Base-by-base conservation (phyloP, 2,329 filamentous ascomycete genomes). In the Dactylonectria estremocensis region DNA sequence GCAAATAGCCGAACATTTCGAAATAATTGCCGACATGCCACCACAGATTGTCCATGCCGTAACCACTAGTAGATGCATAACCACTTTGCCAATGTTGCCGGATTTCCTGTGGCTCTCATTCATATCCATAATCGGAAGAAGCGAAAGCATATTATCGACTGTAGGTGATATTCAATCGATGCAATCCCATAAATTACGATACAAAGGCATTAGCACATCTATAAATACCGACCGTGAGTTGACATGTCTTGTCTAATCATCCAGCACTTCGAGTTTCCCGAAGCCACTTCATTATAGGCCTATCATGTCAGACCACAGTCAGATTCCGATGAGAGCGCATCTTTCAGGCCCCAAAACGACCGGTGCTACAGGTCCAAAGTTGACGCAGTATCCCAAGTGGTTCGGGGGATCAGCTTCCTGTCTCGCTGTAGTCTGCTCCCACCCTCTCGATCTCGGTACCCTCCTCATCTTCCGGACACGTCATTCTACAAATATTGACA, bases 381-480 rank as follows among this genome's bases (percentile, higher is more conserved):
- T 43, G 20, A 50, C 58, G 5, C 49, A 66, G 24, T 70, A 66
- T 53, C 68, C 68, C 3, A 69, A 69, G 28, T 70, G 68, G 68
- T 64, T 70, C 24, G 66, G 61, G 1, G 68, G 62, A 3, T 66
- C 66, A 22, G 61, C 68, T 31, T 69, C 68, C 35, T 69, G 68
- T 22, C 58, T 70, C 14, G 68, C 68, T 20, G 68, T 70, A 10
- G 54, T 66, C 28, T 57, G 59, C 28, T 70, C 68, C 5, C 68
- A 68, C 43, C 68, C 68, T 3, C 62, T 68, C 18, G 66, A 68
- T 56, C 50, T 70, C 9, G 50, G 68, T 70, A 53, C 33, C 11
- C 11, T 43, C 13, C 22, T 31, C 28, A 2, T 33, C 18, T 31
- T 35, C n/a, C 22, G 14, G 18, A 9, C 3, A 11, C 5, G 14